Conservation (phyloP, 23 red algal genomes). For the Gracilaria vermiculophylla region DNA sequence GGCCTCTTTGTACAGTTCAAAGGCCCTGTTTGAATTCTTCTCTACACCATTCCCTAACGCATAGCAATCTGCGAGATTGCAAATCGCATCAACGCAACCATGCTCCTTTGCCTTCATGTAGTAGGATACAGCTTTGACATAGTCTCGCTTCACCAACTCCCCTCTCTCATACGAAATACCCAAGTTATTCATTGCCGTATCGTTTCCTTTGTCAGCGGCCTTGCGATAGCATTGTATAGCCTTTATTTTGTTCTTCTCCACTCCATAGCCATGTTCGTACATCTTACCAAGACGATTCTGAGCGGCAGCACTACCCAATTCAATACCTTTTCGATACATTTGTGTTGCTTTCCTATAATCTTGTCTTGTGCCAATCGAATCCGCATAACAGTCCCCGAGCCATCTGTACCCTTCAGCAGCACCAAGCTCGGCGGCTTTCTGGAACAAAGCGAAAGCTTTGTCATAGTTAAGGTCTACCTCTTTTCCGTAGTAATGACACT, state of each 20-base stretch:
- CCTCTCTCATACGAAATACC: slow-evolving; percentile 65
- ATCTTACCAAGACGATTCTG: slow-evolving; percentile 17
- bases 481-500: slow-evolving; percentile 39
- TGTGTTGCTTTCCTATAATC: slow-evolving; percentile 23
- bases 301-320: slow-evolving; percentile 20
- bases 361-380: slow-evolving; percentile 9
- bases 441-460: slow-evolving; percentile 25
- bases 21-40: slow-evolving; percentile 8
- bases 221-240: slow-evolving; percentile 30
- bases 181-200: slow-evolving; percentile 46
- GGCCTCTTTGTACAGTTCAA: slow-evolving; percentile 51
- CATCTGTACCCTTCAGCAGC: slow-evolving; percentile 49
- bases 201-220: slow-evolving; percentile 25
- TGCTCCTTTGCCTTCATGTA: slow-evolving; percentile 24
- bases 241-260: slow-evolving; percentile 17
- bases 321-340: slow-evolving; percentile 30
- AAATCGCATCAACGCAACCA: slow-evolving; percentile 45
- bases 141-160: slow-evolving; percentile 50
- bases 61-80: slow-evolving; percentile 65
- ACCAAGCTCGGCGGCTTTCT: slow-evolving; percentile 18
- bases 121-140: slow-evolving; percentile 33
- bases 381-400: slow-evolving; percentile 55
- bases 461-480: slow-evolving; percentile 9
- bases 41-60: slow-evolving; percentile 29
- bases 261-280: slow-evolving; percentile 47